Base-by-base conservation (phyloP, 257 asterid genomes). In the Echites panduratus region DNA sequence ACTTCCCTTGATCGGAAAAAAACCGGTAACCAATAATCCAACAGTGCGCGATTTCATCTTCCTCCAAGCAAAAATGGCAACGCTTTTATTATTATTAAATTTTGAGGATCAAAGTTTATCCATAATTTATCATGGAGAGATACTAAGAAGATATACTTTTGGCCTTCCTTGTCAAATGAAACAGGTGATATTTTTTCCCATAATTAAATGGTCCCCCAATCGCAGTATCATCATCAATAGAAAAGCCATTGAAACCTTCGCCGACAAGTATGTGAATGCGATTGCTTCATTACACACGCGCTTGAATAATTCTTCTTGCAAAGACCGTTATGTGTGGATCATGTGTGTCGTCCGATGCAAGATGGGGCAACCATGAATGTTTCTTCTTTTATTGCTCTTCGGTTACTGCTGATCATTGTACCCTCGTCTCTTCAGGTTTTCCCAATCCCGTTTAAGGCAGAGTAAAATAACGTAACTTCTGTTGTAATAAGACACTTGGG, bases 291-390 rank as follows among this genome's bases (percentile, higher is more conserved):
- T 27, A 41, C 20, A 44, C 41, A 65, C 73, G 48, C 76, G 70
- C 53, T 59, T 56, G 73, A 68, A 73, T 59, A 52, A 47, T 58
- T 67, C 80, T 32, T 68, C 64, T 49, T 48, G 63, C 75, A 68
- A 35, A 68, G 53, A 32, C 79, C 83, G 83, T 71, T 75, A 64
- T 70, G 70, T 40, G 73, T 79, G 82, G 82, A 74, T 79, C 79
- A 70, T 64, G 48, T 43, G 76, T 61, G 63, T 53, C 16, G 49
- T 54, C 43, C 52, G 44, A 19, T 50, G 54, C 48, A 52, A 66
- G 62, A 72, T 50, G 66, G 77, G 78, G 43, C 78, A 65, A 41
- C 45, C 71, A 75, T 75, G 69, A 40, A 63, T 70, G 64, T 58
- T 32, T 17, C 19, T 66, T 72, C 56, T 64, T 69, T 69, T 27